Evolutionary conservation across 495 filamentous ascomycete genomes (phyloP), one percentile per base, ranked within the genome.

Genomic region (Barbatosphaeria neglecta): DNA sequence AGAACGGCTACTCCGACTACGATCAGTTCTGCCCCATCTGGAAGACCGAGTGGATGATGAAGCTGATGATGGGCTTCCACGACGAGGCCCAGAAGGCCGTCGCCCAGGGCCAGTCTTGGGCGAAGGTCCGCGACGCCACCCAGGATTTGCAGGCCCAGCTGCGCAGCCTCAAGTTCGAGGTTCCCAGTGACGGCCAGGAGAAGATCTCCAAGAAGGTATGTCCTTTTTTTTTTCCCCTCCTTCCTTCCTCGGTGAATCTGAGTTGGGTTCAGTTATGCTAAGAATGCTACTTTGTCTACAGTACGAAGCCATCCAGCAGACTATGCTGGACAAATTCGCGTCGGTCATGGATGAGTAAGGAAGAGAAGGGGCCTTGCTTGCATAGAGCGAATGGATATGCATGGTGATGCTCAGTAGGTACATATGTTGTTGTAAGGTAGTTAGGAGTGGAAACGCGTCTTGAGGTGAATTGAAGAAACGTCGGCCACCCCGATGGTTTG

Each of bases 11-110:
- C 76, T 90, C 85, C 62, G 86, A 95, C 63, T 96, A 97, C 64
- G 93, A 99, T 63, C 87, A 95, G 70, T 97, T 92, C 78, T 99
- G 92, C 62, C 92, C 92, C 27, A 74, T 99, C 60, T 99, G 90
- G 90, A 99, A 99, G 80, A 99, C 92, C 4, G 82, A 90, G 60
- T 99, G 93, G 78, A 96, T 99, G 92, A 99, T 99, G 92, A 95
- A 92, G 76, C 80, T 82, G 40, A 95, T 99, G 79, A 88, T 97
- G 80, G 85, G 81, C 43, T 99, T 88, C 76, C 87, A 95, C 55
- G 93, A 99, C 62, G 92, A 99, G 69, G 81, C 86, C 10, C 92
- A 97, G 65, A 97, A 95, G 74, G 90, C 89, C 1, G 70, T 99
- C 57, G 77, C 85, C 16, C 84, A 93, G 56, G 92, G 92, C 45